phyloP scores from a whole-genome alignment of 441 rosid genomes.

The Capsella rubella region DNA sequence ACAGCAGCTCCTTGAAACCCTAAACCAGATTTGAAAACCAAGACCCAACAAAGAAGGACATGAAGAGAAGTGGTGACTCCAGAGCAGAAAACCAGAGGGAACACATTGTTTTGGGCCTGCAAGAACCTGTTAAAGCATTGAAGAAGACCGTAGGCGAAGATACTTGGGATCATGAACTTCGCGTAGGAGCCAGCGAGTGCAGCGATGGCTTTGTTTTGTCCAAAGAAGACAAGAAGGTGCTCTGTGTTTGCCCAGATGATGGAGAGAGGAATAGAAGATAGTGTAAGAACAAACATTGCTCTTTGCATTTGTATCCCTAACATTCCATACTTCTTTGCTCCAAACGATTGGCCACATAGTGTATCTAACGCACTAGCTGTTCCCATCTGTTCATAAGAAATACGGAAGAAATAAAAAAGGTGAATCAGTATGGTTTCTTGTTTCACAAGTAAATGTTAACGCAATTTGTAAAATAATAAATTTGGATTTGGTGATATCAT shows the following conservation, averaged over 20 bases:
- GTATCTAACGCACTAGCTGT: constrained; percentile 80
- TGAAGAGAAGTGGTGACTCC: constrained; percentile 56
- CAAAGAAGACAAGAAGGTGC: constrained; percentile 53
- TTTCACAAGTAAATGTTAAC: constrained; percentile 2
- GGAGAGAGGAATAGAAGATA: constrained; percentile 60
- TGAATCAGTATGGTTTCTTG: neutral
- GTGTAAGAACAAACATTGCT: constrained; percentile 63
- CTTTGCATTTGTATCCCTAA: constrained; percentile 67
- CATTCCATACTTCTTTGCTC: constrained; percentile 68
- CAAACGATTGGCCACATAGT: constrained; percentile 76
- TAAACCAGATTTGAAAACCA: constrained; percentile 57
- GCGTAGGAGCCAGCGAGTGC: constrained; percentile 55
- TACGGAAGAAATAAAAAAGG: neutral
- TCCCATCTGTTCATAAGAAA: constrained; percentile 51
- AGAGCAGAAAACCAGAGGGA: constrained; percentile 62
- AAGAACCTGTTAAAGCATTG: constrained; percentile 64
- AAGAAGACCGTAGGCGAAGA: constrained; percentile 60
- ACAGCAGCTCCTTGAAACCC: constrained; percentile 72
- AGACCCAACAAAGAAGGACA: constrained; percentile 57
- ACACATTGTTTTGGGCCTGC: constrained; percentile 63
- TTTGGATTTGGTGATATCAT: neutral
- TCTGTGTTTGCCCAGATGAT: constrained; percentile 61
- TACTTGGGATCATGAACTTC: constrained; percentile 66
- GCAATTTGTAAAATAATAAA: neutral
- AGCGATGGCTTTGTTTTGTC: constrained; percentile 67